phyloP scores from a whole-genome alignment of 2,329 filamentous ascomycete species.

The Aaosphaeria arxii region DNA sequence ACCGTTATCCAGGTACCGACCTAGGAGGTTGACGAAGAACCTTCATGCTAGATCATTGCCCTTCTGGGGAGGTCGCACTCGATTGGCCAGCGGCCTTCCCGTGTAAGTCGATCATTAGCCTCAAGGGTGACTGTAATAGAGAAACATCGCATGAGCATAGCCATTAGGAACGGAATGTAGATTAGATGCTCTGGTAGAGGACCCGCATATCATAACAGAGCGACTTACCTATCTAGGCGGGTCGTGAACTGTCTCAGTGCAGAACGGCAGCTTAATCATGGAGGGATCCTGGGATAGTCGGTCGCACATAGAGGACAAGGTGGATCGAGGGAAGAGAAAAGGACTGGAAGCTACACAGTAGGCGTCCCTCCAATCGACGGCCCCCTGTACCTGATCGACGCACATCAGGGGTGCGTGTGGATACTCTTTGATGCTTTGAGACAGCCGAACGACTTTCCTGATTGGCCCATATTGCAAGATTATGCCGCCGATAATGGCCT shows the following conservation, averaged over 20 bases:
- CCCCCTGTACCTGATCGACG: too few species aligned
- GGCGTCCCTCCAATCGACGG: too few species aligned
- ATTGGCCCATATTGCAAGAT: too few species aligned
- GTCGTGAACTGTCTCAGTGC: background rate
- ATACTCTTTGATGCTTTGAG: too few species aligned
- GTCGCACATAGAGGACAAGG: too few species aligned
- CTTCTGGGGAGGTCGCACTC: background rate
- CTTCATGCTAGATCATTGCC: slow-evolving; percentile 15
- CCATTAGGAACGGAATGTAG: background rate
- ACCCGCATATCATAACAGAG: background rate
- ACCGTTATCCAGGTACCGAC: slow-evolving; percentile 11
- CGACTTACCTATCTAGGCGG: background rate
- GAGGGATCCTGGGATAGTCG: too few species aligned
- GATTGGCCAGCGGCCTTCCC: background rate
- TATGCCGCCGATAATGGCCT: too few species aligned
- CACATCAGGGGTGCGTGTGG: too few species aligned
- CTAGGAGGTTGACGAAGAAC: slow-evolving; percentile 14
- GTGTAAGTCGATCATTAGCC: background rate
- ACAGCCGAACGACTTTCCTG: too few species aligned
- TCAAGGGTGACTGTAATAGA: background rate
- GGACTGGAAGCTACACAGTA: too few species aligned
- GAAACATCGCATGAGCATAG: background rate
- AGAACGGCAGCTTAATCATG: background rate
- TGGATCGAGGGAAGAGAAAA: too few species aligned
- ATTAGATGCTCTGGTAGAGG: background rate